Percentiles rank a stretch among this genome's conserved stretches.
These are phyloP conservation scores for Vigna trinervia DNA, from an alignment of 306 rosid genomes.

Conservation along the genomic window DNA sequence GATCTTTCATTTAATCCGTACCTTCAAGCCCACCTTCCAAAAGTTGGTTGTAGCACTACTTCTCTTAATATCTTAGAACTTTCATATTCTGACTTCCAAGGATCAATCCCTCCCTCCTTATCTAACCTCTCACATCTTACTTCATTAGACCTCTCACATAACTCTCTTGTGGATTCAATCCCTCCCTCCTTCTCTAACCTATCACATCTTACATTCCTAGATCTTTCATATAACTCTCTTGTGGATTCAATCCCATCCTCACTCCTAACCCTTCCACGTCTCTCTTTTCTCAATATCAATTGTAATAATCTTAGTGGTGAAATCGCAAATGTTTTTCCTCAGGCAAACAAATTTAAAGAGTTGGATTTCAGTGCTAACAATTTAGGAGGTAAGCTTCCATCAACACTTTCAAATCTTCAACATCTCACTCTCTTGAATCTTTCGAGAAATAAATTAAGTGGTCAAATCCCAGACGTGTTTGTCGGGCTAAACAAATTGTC, in stretches of 20 bases:
- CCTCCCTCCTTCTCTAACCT: background rate
- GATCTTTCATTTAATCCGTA: fast-evolving
- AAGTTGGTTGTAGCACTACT: background rate
- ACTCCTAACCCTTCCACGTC: background rate
- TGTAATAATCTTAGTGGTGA: background rate
- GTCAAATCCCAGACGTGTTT: background rate
- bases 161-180: background rate
- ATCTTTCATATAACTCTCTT: background rate
- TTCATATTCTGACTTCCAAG: background rate
- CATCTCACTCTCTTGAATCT: constrained; percentile 9
- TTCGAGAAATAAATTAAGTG: background rate
- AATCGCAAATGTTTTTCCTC: background rate
- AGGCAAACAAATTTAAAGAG: background rate
- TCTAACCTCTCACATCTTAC: constrained; percentile 9
- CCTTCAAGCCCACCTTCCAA: background rate
- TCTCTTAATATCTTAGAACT: background rate
- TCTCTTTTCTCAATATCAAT: background rate
- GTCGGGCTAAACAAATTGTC: no score
- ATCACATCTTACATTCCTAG: background rate
- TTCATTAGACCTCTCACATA: background rate
- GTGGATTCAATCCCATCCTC: background rate
- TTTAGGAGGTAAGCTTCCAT: background rate
- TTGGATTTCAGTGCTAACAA: background rate
- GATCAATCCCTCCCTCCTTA: background rate
- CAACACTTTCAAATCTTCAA: constrained; percentile 13